These are phyloP conservation scores for Fraxinus baroniana DNA, from an alignment of 305 asterid species.

Conservation along the genomic window DNA sequence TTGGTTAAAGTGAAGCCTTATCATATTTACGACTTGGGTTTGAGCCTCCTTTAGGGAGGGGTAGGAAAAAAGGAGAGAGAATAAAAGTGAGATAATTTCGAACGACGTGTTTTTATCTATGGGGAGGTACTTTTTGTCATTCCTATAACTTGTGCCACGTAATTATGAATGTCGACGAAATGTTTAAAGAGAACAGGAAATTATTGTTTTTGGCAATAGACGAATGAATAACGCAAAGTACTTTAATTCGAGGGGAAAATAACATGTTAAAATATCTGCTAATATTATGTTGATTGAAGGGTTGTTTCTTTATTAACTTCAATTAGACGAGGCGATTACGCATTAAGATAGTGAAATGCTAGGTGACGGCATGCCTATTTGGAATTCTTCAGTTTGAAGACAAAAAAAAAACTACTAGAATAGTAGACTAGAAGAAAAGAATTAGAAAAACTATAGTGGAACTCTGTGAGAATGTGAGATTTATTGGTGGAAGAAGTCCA, in stretches of 20 bases:
- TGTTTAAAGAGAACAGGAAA: background rate
- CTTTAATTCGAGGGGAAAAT: background rate
- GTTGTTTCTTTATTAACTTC: background rate
- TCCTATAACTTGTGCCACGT: background rate
- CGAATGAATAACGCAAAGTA: background rate
- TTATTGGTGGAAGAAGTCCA: conserved; percentile 59
- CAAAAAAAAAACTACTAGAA: conserved; percentile 32
- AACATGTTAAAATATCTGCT: background rate
- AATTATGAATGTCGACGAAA: background rate
- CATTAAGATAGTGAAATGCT: conserved; percentile 16
- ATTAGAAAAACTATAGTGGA: conserved; percentile 26
- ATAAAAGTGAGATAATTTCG: background rate
- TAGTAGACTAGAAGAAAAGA: conserved; percentile 28
- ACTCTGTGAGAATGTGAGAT: conserved; percentile 42
- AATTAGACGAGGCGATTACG: background rate
- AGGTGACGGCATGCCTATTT: conserved; percentile 50
- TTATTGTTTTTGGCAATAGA: background rate
- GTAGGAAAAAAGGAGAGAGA: too few species aligned
- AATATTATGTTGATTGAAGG: background rate
- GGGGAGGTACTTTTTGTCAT: background rate
- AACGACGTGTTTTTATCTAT: background rate
- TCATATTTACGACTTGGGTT: too few species aligned
- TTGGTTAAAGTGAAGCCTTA: background rate
- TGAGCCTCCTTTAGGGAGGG: background rate
- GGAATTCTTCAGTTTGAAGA: conserved; percentile 36